Evolutionary conservation across 331 rosid genomes (phyloP), one percentile per base, ranked within the genome.

Genomic region (Telfairia occidentalis): DNA sequence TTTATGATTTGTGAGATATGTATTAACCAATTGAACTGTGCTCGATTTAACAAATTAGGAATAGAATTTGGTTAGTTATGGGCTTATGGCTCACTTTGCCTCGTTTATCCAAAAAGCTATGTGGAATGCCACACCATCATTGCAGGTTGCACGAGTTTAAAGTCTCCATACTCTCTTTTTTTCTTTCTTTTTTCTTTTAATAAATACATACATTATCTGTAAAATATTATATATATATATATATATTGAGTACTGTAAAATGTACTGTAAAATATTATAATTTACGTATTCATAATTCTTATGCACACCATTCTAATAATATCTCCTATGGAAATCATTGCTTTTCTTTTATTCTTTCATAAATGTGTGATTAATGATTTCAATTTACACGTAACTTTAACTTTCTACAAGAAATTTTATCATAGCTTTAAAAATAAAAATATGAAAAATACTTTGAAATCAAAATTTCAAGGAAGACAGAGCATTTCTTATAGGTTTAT

Each of bases 71-170:
- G 38, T 59, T 26, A 21, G 58, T n/a, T 49, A 52, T 52, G 34
- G 64, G 37, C n/a, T 28, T 26, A 34, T 63, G 71, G 16, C 11
- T 37, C 12, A 29, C 38, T 35, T 65, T 66, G 73, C 35, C 54
- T 67, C 74, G 74, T 42, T 67, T 43, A 2, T 42, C 15, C 40
- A 70, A 45, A 70, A 70, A 70, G 75, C 35, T 38, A 0, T 21
- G 9, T 43, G 57, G 26, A 45, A 43, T 26, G 74, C 19, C 37
- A 45, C 75, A 70, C 75, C 75, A 70, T 70, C 57, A 70, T 70
- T 70, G 75, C 75, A 70, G 42, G 15, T 45, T 70, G 75, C 75
- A 70, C 75, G 75, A 28, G 23, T 45, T 70, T 70, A 70, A 70
- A 70, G 75, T 15, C 12, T 69, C 2, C 16, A 2, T 30, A 12